A percentile compares a stretch with the other conserved stretches of the same genome.
These are phyloP conservation scores for Paecilomyces niveus DNA, from an alignment of 2,329 filamentous ascomycete genomes.

Conservation along the genomic window DNA sequence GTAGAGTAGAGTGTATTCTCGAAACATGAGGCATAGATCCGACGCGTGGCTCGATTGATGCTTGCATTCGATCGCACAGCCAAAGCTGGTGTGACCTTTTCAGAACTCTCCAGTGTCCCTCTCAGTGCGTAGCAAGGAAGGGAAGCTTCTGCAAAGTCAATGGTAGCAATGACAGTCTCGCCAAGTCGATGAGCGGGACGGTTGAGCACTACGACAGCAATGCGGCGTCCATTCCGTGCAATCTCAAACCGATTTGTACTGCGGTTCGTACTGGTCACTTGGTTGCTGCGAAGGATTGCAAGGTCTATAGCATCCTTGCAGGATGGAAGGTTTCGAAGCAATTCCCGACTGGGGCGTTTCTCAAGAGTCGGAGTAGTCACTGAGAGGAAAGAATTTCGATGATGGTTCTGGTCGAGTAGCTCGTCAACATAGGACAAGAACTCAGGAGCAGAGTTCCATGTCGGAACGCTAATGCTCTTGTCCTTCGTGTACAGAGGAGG, in stretches of 20 bases:
- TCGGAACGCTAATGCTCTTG: constrained; percentile 33
- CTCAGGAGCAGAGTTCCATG: constrained; percentile 49
- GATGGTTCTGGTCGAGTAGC: constrained; percentile 53
- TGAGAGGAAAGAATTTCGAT: constrained; percentile 48
- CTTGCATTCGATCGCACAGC: constrained; percentile 80
- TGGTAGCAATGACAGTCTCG: constrained; percentile 73
- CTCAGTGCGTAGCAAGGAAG: constrained; percentile 82
- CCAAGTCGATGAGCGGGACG: constrained; percentile 84
- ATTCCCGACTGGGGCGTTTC: constrained; percentile 46
- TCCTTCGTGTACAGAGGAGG: constrained; percentile 31
- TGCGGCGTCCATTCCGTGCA: constrained; percentile 80
- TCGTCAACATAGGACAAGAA: constrained; percentile 74
- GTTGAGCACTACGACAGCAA: constrained; percentile 82
- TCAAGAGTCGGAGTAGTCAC: constrained; percentile 65
- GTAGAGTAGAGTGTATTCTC: constrained; percentile 78
- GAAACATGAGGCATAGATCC: constrained; percentile 67
- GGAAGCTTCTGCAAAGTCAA: constrained; percentile 73
- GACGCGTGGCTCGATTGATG: constrained; percentile 78
- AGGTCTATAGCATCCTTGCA: constrained; percentile 85
- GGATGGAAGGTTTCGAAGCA: constrained; percentile 46
- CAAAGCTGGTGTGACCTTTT: constrained; percentile 71
- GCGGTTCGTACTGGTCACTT: constrained; percentile 59
- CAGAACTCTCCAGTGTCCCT: constrained; percentile 75
- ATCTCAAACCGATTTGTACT: constrained; percentile 95
- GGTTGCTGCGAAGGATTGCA: constrained; percentile 76